Base-by-base conservation (phyloP, 202 grass and related monocot species). In the Setaria viridis region DNA sequence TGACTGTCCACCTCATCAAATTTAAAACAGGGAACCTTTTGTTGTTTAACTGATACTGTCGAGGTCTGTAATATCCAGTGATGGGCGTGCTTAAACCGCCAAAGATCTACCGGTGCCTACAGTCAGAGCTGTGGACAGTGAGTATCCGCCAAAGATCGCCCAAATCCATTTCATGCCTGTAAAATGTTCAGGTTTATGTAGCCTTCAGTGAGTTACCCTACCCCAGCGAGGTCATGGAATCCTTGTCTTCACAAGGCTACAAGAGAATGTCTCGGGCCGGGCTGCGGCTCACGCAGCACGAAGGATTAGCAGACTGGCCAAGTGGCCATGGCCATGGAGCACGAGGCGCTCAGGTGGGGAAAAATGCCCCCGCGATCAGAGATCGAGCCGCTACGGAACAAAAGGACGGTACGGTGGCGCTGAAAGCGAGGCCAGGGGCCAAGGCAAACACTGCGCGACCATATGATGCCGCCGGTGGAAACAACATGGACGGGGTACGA, bases 401-500 rank as follows among this genome's bases (percentile, higher is more conserved):
- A 14, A 57, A 43, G 60, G 47, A 15, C 19, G 1, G 76, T 63
- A 79, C 43, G 54, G 67, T 5, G n/a, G n/a, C 51, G 20, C 9
- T 6, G 35, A 64, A 70, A 41, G 12, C 69, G 53, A 85, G 39
- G 50, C 11, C 43, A 10, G 8, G 9, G 8, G 7, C 46, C 7
- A 34, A 14, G 54, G 43, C 42, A 69, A 5, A 65, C 63, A 13
- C 45, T 55, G 54, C 16, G 14, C 47, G 25, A 21, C 6, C 21
- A 80, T 25, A 25, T 74, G 34, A 84, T 89, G 76, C 58, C 53
- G 75, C 47, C 41, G 29, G 67, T 48, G 67, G 72, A 79, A 78
- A 65, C 16, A 72, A 20, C 55, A 17, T 30, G 54, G 54, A 20
- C n/a, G 49, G 54, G 33, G 58, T 73, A 62, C 35, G 20, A 2